Evolutionary conservation across 352 stramenopile species (phyloP).

Genomic region (Elongisporangium anandrum): DNA sequence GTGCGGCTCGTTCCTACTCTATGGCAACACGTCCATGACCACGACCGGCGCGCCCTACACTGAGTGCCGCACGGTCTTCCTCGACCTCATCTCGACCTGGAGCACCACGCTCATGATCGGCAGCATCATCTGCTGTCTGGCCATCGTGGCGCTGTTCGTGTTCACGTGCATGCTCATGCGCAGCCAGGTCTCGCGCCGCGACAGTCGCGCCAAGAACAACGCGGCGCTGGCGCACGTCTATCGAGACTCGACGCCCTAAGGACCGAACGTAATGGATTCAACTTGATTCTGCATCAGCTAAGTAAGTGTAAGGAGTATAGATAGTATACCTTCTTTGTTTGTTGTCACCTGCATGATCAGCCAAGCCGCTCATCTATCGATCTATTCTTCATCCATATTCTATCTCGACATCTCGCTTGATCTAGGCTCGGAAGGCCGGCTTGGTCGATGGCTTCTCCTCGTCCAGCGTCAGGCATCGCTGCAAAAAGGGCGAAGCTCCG

Average conservation of each 20-base stretch:
- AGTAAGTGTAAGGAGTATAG: neutral
- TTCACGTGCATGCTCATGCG: slow-evolving; percentile 21
- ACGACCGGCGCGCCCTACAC: slow-evolving; percentile 54
- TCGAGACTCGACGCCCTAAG: neutral
- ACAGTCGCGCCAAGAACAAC: neutral
- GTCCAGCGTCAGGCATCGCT: slow-evolving; percentile 28
- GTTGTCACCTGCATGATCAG: too few species aligned
- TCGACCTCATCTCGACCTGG: slow-evolving; percentile 66
- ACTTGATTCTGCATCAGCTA: neutral
- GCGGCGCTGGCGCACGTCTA: neutral
- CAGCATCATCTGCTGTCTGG: slow-evolving; percentile 31
- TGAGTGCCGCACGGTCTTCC: slow-evolving; percentile 56
- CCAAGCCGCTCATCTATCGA: neutral
- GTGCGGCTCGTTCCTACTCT: slow-evolving; percentile 66
- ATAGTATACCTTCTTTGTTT: slow-evolving; percentile 1
- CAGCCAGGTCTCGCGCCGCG: neutral
- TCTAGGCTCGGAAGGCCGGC: neutral
- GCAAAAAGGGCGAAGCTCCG: slow-evolving; percentile 28
- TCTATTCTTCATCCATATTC: neutral
- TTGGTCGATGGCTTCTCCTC: neutral
- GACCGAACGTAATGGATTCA: neutral
- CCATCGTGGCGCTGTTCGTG: slow-evolving; percentile 13
- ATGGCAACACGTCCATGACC: slow-evolving; percentile 29
- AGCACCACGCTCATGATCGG: slow-evolving; percentile 51
- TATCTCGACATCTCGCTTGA: neutral